Evolutionary conservation across 2,329 filamentous ascomycete genomes (phyloP).

Genomic region (Fusarium sp.): DNA sequence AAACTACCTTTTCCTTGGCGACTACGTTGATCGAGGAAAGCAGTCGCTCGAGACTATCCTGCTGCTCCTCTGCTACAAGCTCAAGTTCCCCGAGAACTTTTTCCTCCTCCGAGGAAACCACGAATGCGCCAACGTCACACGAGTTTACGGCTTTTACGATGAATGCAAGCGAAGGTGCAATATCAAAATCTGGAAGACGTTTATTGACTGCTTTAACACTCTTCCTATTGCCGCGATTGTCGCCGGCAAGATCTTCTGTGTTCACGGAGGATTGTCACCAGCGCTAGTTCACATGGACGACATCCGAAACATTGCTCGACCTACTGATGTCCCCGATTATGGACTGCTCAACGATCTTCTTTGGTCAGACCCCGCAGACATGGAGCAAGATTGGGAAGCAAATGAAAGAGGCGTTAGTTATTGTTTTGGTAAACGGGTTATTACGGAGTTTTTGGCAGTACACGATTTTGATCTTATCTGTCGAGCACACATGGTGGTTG

Average conservation of each 20-base stretch:
- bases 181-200: conserved; percentile 99
- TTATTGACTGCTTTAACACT: conserved; percentile 99
- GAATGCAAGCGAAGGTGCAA: conserved; percentile 99
- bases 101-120: conserved; percentile 99
- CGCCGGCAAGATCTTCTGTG: conserved; percentile 99
- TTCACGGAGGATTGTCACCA: conserved; percentile 96
- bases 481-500: conserved; percentile 98
- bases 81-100: conserved; percentile 99
- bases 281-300: conserved; percentile 97
- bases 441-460: conserved; percentile 91
- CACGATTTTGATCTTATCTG: conserved; percentile 99
- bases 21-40: conserved; percentile 99
- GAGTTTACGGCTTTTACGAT: conserved; percentile 99
- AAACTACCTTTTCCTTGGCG: conserved; percentile 99
- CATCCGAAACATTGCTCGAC: conserved; percentile 93
- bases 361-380: conserved; percentile 98
- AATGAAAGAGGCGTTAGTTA: conserved; percentile 98
- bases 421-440: conserved; percentile 98
- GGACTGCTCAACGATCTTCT: conserved; percentile 93
- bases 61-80: conserved; percentile 96
- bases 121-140: conserved; percentile 98
- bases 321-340: conserved; percentile 97
- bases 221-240: conserved; percentile 98
- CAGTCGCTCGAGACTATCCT: conserved; percentile 99
- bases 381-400: conserved; percentile 97